Conservation (phyloP, 768 basidiomycete genomes). For the Boletus pseudo-olivaceus region DNA sequence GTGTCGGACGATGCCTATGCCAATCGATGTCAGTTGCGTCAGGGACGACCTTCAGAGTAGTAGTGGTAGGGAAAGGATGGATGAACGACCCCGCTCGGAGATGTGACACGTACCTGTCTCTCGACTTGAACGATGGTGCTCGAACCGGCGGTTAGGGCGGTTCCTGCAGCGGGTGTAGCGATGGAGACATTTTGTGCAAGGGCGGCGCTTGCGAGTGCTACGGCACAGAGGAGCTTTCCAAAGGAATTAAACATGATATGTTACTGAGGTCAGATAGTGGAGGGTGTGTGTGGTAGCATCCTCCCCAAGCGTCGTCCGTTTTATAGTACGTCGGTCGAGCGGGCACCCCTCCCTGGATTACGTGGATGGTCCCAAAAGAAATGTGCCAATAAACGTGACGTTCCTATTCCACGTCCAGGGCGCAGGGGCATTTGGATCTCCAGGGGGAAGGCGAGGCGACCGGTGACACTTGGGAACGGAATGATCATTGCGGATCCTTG, state of each 20-base stretch:
- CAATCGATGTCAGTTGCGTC: not conserved
- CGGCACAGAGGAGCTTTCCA: conserved; percentile 6
- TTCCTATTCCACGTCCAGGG: not conserved
- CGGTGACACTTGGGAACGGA: not conserved
- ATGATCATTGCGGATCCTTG: not conserved
- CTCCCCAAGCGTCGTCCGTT: not conserved
- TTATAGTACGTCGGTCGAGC: conserved; percentile 7
- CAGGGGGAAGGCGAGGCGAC: not conserved
- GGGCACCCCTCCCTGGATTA: not conserved
- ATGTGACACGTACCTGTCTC: conserved; percentile 34
- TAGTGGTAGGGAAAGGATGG: not conserved
- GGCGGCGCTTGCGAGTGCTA: conserved; percentile 14
- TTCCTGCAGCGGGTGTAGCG: conserved; percentile 32
- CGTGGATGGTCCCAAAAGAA: not conserved
- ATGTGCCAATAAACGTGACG: not conserved
- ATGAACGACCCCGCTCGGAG: not conserved
- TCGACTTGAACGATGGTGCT: conserved; percentile 38
- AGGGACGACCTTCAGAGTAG: not conserved
- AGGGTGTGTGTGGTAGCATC: not conserved
- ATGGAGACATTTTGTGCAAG: conserved; percentile 41
- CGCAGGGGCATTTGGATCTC: not conserved
- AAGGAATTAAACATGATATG: conserved; percentile 7
- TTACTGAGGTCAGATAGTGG: too few species aligned
- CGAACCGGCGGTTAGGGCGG: conserved; percentile 32
- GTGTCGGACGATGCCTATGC: not conserved